Base-by-base conservation (phyloP, 495 filamentous ascomycete genomes). In the Tirmania nivea region DNA sequence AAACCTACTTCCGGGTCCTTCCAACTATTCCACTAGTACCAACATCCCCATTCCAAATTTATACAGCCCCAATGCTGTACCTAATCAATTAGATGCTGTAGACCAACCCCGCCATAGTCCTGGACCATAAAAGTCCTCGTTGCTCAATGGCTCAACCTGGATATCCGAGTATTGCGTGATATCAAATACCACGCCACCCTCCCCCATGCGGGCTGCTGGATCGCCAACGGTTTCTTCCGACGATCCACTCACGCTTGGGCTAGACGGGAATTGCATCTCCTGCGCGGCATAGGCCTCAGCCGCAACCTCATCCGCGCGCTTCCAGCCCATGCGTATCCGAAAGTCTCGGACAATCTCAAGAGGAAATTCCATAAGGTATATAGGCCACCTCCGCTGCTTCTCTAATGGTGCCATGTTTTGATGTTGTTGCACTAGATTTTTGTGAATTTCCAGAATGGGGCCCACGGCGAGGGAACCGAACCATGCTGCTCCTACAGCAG, bases 401-500 rank as follows among this genome's bases (percentile, higher is more conserved):
- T 71, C 61, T 73, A 67, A 51, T 67, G 25, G 25, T 31, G 25
- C 7, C 25, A 31, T 31, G 25, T 7, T 31, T 31, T 31, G 25
- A 31, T 31, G 25, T 31, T 31, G 25, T 31, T 31, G 69, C 49
- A 73, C 65, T 17, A 83, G 70, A 17, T 72, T 78, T 47, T 75
- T 74, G 54, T 83, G 78, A 48, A 86, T 87, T 60, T 88, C 78
- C 63, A 86, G 84, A 35, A 87, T 81, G 2, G 82, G 81, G 2
- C 75, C 73, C 49, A 86, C 71, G 4, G 80, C 78, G 62, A 89
- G 68, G 59, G 83, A 80, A 19, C 83, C 84, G 53, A 92, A 80
- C 60, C 86, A 94, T 39, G 86, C 80, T 19, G 85, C 81, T 50
- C 85, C 89, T 54, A 94, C 76, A 61, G 93, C 87, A 9, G 87